Percentiles rank a stretch among this genome's conserved stretches.
These are phyloP conservation scores for Hymenoscyphus fructigenus DNA, from an alignment of 2,329 filamentous ascomycete genomes.

Conservation along the genomic window DNA sequence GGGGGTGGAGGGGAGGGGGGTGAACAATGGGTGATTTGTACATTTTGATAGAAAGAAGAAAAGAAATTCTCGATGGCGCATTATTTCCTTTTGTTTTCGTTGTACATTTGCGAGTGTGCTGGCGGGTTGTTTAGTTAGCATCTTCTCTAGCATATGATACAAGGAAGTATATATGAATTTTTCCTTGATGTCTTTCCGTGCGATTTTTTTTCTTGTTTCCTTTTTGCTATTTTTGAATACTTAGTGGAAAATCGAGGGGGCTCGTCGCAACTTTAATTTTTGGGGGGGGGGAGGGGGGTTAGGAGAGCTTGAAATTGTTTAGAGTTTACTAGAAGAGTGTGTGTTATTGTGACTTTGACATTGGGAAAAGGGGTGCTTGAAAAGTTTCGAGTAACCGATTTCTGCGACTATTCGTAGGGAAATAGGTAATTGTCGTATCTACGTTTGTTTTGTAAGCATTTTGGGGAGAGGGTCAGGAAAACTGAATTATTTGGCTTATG, in stretches of 20 bases:
- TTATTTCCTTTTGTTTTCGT: background rate
- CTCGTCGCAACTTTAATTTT: background rate
- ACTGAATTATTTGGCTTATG: no score
- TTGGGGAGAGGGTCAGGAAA: no score
- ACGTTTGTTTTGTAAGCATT: no score
- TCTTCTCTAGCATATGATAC: background rate
- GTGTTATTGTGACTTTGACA: background rate
- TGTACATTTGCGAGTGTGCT: constrained; percentile 7
- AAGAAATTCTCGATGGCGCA: background rate
- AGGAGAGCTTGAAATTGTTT: no score
- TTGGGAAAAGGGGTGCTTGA: background rate
- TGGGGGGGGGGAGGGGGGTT: no score
- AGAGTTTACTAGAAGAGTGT: background rate
- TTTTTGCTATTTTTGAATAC: background rate
- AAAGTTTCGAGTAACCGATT: background rate
- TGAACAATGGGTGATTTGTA: constrained; percentile 8
- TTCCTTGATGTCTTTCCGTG: background rate
- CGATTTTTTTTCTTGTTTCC: background rate
- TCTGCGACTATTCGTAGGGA: background rate
- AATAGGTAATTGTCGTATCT: background rate
- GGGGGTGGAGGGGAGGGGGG: constrained; percentile 5
- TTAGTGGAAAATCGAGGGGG: background rate
- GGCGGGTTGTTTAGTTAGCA: background rate
- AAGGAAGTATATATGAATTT: background rate
- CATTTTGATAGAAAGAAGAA: constrained; percentile 9